Base-by-base conservation (phyloP, 2,329 filamentous ascomycete genomes). In the Fusarium sp. region DNA sequence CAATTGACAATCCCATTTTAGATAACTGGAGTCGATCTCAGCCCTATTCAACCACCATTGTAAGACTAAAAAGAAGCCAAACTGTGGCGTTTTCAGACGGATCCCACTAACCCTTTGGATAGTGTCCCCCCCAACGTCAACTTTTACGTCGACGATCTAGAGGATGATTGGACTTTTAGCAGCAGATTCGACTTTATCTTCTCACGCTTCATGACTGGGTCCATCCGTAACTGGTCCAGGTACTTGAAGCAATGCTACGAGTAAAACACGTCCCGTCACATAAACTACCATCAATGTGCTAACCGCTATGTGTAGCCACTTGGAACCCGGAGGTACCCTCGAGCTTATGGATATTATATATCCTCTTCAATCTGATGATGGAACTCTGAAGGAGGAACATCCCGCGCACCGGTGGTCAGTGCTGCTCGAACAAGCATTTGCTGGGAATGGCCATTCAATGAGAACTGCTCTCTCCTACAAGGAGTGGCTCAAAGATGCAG, bases 281-380 rank as follows among this genome's bases (percentile, higher is more conserved):
- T 9, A 50, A 13, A 13, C 15, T 11, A 15, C 12, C 6, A 36
- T 23, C 2, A 3, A 23, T 23, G 18, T 23, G 18, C 16, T 50
- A 36, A 50, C 7, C 11, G 7, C 11, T 2, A 11, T 13, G 13
- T 16, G 18, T 16, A 50, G 46, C 10, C 9, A 18, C 28, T 23
- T 50, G 7, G 28, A 50, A 4, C 46, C 46, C 18, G 46, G 46
- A 1, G 46, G 46, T 2, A 50, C 30, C 6, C 46, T 50, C 2
- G 46, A 50, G 28, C 46, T 50, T 9, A 50, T 50, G 46, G 46
- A 50, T 18, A 50, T 50, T 13, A 50, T 50, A 15, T 50, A 50
- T 34, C 46, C 46, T 10, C 46, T 50, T n/a, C 46, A 50, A 15
- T 50, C 46, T 2, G 46, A 50, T 34, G 46, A 50, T 10, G 46